These are phyloP conservation scores for Globisporangium rhizosaccharum DNA, from an alignment of 352 stramenopile genomes.

Conservation along the genomic window DNA sequence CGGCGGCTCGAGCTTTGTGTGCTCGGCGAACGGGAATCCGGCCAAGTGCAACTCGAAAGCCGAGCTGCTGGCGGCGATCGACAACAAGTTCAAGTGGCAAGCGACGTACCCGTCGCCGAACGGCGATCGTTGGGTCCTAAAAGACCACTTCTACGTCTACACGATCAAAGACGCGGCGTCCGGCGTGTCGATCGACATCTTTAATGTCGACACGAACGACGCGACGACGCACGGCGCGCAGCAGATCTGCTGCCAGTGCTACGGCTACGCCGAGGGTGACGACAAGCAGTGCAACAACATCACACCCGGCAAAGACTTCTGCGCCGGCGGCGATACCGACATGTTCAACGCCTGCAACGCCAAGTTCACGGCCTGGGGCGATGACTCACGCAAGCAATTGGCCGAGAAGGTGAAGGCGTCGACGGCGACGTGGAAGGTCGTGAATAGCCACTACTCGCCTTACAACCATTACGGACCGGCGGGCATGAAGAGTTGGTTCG, in stretches of 20 bases:
- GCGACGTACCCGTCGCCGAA: conserved; percentile 73
- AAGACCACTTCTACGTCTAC: conserved; percentile 81
- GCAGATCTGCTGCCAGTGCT: conserved; percentile 83
- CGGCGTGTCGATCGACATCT: conserved; percentile 78
- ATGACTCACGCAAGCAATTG: conserved; percentile 63
- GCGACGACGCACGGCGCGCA: conserved; percentile 54
- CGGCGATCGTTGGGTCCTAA: conserved; percentile 75
- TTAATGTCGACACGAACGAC: conserved; percentile 84
- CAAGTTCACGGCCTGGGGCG: conserved; percentile 58
- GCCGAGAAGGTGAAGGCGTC: conserved; percentile 42
- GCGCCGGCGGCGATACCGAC: conserved; percentile 42
- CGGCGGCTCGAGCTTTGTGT: conserved; percentile 53
- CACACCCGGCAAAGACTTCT: conserved; percentile 40
- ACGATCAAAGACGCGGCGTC: conserved; percentile 46
- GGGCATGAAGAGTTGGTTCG: conserved; percentile 61
- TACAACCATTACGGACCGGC: conserved; percentile 61
- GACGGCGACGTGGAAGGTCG: conserved; percentile 78
- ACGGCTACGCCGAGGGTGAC: conserved; percentile 52
- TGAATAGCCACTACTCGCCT: conserved; percentile 81
- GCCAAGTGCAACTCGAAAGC: too few relatives aligned
- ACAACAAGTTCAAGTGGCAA: conserved; percentile 25
- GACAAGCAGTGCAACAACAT: conserved; percentile 49
- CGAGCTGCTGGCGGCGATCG: conserved; percentile 9
- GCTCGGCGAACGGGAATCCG: conserved; percentile 13
- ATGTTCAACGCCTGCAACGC: conserved; percentile 58